Conservation (phyloP, 208 protist species). For the Trichomonas vaginalis region DNA sequence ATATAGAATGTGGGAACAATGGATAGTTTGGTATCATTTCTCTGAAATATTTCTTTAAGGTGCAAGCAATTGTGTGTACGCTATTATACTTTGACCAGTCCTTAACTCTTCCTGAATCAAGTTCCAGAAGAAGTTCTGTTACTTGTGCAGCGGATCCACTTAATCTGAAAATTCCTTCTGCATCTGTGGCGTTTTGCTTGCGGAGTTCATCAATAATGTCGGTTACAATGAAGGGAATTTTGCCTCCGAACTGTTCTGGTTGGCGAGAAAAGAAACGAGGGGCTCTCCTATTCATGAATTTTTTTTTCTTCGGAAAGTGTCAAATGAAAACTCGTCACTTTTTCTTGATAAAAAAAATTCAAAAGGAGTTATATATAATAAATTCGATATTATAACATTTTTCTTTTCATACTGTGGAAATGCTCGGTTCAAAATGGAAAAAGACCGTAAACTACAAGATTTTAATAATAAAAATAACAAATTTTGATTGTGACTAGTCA, state of each 20-base stretch:
- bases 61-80: not conserved
- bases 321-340: not conserved
- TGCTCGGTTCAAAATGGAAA: no score
- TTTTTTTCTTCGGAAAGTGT: not conserved
- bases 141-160: not conserved
- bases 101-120: not conserved
- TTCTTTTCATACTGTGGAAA: no score
- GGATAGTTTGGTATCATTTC: not conserved
- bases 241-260: not conserved
- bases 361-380: not conserved
- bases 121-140: not conserved
- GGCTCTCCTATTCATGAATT: not conserved
- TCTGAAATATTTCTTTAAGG: conserved; percentile 7
- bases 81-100: not conserved
- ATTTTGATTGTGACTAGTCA: no score
- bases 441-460: no score
- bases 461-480: no score
- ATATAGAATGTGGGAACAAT: not conserved
- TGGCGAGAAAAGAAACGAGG: not conserved
- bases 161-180: conserved; percentile 14
- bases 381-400: not conserved
- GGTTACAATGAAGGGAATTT: not conserved
- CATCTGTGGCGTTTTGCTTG: not conserved
- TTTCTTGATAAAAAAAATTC: not conserved
- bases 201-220: not conserved